These are phyloP conservation scores for Pseudoneurospora amorphoporcata DNA, from an alignment of 495 filamentous ascomycete species.

Conservation along the genomic window DNA sequence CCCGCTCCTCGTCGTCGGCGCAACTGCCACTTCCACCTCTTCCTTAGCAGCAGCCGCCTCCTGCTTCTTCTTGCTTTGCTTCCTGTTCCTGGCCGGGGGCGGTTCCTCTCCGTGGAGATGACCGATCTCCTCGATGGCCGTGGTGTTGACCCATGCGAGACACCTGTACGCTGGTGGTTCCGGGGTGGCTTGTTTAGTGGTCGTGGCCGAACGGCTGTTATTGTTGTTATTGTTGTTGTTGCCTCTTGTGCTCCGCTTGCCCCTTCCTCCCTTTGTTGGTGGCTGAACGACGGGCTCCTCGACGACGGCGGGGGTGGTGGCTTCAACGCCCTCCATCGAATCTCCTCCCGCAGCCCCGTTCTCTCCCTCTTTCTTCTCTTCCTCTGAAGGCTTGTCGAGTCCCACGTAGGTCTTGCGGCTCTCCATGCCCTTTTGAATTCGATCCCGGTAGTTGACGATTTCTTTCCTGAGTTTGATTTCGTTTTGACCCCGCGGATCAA, in stretches of 20 bases:
- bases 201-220: slow-evolving; percentile 45
- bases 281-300: not conserved
- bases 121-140: slow-evolving; percentile 63
- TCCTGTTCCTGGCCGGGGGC: slow-evolving; percentile 50
- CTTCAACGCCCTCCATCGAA: slow-evolving; percentile 9
- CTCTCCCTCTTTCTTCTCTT: slow-evolving; percentile 46
- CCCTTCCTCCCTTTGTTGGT: slow-evolving; percentile 34
- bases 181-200: slow-evolving; percentile 27
- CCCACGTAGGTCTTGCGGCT: slow-evolving; percentile 62
- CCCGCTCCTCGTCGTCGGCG: slow-evolving; percentile 13
- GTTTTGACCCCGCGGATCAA: slow-evolving; percentile 73
- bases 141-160: slow-evolving; percentile 71
- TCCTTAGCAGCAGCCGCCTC: slow-evolving; percentile 10
- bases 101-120: slow-evolving; percentile 75
- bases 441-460: slow-evolving; percentile 62
- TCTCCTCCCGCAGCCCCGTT: slow-evolving; percentile 13
- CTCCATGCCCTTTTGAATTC: slow-evolving; percentile 72
- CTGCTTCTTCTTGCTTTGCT: slow-evolving; percentile 36
- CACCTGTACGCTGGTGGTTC: slow-evolving; percentile 52
- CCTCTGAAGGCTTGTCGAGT: slow-evolving; percentile 21
- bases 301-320: not conserved
- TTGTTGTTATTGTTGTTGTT: not conserved
- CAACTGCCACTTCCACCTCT: slow-evolving; percentile 5
- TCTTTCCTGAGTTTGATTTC: slow-evolving; percentile 82
- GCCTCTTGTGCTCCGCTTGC: slow-evolving; percentile 66